Evolutionary conservation across 1,284 basidiomycete species (phyloP), one percentile per base, ranked within the genome.

Genomic region (Cryptococcus wingfieldii): DNA sequence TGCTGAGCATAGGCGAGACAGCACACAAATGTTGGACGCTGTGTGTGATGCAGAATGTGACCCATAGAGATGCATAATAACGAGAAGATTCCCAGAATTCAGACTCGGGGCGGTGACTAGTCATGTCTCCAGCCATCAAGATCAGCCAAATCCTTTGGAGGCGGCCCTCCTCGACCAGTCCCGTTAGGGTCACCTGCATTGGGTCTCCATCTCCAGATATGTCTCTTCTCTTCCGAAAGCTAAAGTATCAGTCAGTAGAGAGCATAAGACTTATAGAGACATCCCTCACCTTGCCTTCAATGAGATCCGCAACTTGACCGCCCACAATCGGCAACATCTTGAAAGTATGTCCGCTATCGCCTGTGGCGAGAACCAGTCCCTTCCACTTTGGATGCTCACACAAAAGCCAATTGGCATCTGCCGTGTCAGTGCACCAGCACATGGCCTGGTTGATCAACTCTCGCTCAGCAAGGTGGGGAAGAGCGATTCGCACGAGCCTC

Each of bases 291-390:
- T 62, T 68, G 19, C 63, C 71, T 50, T 76, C 73, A 1, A 79
- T 60, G 1, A 74, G 55, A 31, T 76, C 71, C 4, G 62, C 69
- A 7, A 79, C 67, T 16, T 79, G 58, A 2, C 60, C 58, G 5
- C 79, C 79, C 13, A 79, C 66, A 31, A 67, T 68, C 1, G 79
- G 79, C 0, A 80, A 60, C 50, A 78, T 75, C 58, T 74, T 68
- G 63, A 75, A 75, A 0, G 69, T 62, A 44, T 72, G 70, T 10
- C 66, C 58, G 44, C 56, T 59, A 52, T 75, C 70, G 8, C 72
- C 71, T 10, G 70, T 67, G 4, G 71, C 71, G 10, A 75, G 50
- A 27, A 63, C 63, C 4, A 75, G 56, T 19, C 61, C 60, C 28
- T 64, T 61, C 63, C 65, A 69, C 23, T 55, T 51, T 1, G 72